Conservation (phyloP, 371 early-diverging fungal genomes). For the Capillidium rhysosporum region DNA sequence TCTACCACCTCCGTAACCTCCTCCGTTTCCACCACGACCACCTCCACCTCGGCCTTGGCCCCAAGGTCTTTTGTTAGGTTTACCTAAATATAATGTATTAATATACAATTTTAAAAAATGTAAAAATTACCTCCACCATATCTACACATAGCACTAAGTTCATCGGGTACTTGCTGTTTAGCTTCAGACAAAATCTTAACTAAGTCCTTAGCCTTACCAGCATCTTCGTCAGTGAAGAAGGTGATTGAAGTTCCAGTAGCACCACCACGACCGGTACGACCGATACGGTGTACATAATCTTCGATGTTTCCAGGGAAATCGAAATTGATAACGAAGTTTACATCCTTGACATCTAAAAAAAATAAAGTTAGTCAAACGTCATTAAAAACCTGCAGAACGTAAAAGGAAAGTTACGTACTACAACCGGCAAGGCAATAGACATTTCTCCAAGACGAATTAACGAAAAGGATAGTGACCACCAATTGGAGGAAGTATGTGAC, state of each 20-base stretch:
- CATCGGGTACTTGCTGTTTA: conserved; percentile 77
- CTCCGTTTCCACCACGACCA: neutral
- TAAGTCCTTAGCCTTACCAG: conserved; percentile 73
- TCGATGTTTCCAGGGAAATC: conserved; percentile 90
- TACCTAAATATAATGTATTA: neutral
- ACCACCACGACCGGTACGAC: conserved; percentile 98
- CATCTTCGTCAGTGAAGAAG: conserved; percentile 90
- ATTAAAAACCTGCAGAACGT: too few species aligned
- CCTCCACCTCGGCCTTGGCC: neutral
- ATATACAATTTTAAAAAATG: neutral
- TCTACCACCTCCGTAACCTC: neutral
- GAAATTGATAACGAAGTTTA: conserved; percentile 90
- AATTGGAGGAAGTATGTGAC: too few species aligned
- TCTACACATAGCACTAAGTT: conserved; percentile 54
- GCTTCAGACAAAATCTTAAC: conserved; percentile 84
- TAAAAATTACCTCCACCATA: conserved; percentile 14
- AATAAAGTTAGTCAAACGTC: neutral
- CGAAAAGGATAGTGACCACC: too few species aligned
- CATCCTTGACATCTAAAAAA: conserved; percentile 72
- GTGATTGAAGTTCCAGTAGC: conserved; percentile 89
- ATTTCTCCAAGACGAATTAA: too few species aligned
- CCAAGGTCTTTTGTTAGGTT: neutral
- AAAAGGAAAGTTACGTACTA: too few species aligned
- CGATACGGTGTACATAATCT: conserved; percentile 97
- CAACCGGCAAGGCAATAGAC: too few species aligned